Base-by-base conservation (phyloP, 495 filamentous ascomycete genomes). In the Penicillium diatomitis region DNA sequence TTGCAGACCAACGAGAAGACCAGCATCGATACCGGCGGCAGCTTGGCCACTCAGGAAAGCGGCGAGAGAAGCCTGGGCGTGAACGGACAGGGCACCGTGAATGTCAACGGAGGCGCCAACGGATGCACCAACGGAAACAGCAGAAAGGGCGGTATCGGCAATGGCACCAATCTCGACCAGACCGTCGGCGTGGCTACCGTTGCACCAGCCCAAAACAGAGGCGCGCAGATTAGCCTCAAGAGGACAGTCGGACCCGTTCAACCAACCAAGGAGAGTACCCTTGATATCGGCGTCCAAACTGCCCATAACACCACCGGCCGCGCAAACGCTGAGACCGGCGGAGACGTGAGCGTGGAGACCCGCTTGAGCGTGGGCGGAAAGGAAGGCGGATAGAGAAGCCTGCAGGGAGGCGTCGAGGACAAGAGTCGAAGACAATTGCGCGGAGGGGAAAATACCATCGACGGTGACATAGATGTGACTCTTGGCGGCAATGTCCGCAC, bases 401-500 rank as follows among this genome's bases (percentile, higher is more conserved):
- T 70, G 68, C 12, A 58, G 54, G 20, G 55, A 59, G 35, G 53
- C 52, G 46, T 53, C 65, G 39, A 74, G 63, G 44, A 69, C 59
- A 6, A 70, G 64, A 43, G 56, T 60, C 10, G 54, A 49, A 40
- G 54, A 59, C 9, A 67, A 53, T 9, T 61, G 57, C 41, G 57
- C 32, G 32, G 62, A 46, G 8, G 50, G 46, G 48, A 71, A 66
- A 49, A 74, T 69, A 65, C 70, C 70, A 8, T 72, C 68, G 27
- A 72, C 20, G 34, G 62, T 70, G 31, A 72, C 68, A 40, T 61
- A 64, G 37, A 72, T 58, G 8, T 64, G 58, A 32, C 62, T 66
- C 59, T 70, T 58, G 43, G 69, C 67, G 37, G 69, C 67, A 36
- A 68, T 57, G 29, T 61, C 54, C 38, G 67, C 66, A 45, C 55